Base-by-base conservation (phyloP, 164 flowering plant species). In the Stephania cephalantha region DNA sequence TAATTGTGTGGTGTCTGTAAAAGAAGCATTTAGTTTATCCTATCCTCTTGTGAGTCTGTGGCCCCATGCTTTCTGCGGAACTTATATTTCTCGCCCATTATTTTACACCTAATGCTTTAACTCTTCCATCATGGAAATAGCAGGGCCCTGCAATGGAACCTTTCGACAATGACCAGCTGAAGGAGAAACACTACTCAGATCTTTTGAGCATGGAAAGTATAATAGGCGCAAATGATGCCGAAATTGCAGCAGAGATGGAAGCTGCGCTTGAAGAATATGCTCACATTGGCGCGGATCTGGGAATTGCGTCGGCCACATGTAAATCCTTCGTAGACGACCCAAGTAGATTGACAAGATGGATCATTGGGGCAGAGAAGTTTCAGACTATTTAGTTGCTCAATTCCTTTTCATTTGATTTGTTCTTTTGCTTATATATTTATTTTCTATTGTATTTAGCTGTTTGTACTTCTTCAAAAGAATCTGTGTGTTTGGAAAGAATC, bases 61-160 rank as follows among this genome's bases (percentile, higher is more conserved):
- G 4, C 29, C 68, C 7, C 30, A 7, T 64, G 5, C 12, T 64
- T 25, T 63, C 25, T 29, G 11, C 5, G 68, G 29, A 48, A 48
- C 13, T 48, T 55, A 20, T 55, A 55, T 55, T 46, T 45, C 29
- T 44, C 17, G 35, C 20, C 3, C 6, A 7, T 25, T 13, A 6
- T 35, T 35, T 35, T 35, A 35, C 42, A 35, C 42, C 42, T 35
- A 35, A 35, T 53, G 31, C 7, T 45, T 50, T 74, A 15, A 50
- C 20, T 15, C 17, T 5, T 65, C 29, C 66, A 63, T 2, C 65
- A 15, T 69, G 70, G 15, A 9, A 15, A 17, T 8, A 65, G n/a
- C 87, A 95, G 99, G 94, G 97, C 8, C 89, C 88, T 67, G 83
- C 87, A 7, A 81, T 87, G 86, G 93, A 93, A 69, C 90, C 88